Base-by-base conservation (phyloP, 2,329 filamentous ascomycete genomes). In the Sarocladium kiliense region DNA sequence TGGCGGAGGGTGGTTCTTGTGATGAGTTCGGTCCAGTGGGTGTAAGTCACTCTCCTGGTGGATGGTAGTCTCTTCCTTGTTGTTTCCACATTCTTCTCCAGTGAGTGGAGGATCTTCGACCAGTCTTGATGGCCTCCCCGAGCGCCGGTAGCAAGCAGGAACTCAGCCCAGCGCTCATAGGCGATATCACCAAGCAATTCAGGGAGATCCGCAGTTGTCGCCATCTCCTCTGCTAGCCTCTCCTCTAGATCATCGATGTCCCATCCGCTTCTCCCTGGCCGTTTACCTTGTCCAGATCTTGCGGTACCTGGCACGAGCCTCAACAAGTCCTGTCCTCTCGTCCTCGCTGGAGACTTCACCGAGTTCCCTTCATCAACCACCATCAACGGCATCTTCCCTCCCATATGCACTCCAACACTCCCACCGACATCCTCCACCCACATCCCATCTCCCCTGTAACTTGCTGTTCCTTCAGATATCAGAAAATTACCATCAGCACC, bases 51-150 rank as follows among this genome's bases (percentile, higher is more conserved):
- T 21, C 23, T 27, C 25, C 26, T 23, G 9, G n/a, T n/a, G 34
- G 21, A 23, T 4, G 37, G 21, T 26, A 11, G 7, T 3, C 23
- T 6, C 21, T 32, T 27, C 18, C 41, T 34, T 44, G 58, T 54
- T n/a, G 60, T 54, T 41, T 66, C 65, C 2, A 62, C 59, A 7
- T 67, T 67, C 7, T 45, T 53, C 53, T 68, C 66, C 6, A 68
- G 60, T 2, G 63, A 63, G 11, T 53, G 56, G 1, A 56, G 54
- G 62, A 58, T 0, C 47, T 55, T 60, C 62, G 61, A 26, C 65
- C 59, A 10, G 61, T 45, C 41, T 53, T 3, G 61, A 19, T 59
- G 0, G 58, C 53, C 0, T 56, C 55, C 3, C 59, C 58, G 0
- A 58, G 55, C 3, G n/a, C 3, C 16, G 4, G 26, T 19, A 9